phyloP scores from a whole-genome alignment of 441 rosid genomes.

The Syzygium malaccense region DNA sequence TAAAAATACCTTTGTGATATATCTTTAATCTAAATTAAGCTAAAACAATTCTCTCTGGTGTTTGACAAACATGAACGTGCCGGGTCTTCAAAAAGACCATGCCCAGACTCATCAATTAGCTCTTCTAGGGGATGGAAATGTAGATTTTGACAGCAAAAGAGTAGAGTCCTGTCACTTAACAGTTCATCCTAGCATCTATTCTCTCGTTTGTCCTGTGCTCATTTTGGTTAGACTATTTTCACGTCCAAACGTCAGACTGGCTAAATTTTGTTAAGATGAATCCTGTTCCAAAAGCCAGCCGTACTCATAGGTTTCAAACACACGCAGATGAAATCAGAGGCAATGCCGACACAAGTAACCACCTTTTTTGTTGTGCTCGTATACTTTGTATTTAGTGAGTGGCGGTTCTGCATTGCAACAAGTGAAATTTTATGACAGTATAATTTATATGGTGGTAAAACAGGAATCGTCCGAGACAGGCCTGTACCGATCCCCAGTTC shows the following conservation, averaged over 20 bases:
- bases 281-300: not conserved
- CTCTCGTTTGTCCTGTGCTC: not conserved
- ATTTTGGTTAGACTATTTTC: not conserved
- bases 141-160: not conserved
- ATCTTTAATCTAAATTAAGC: not conserved
- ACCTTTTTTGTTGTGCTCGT: not conserved
- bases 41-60: not conserved
- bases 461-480: slow-evolving; percentile 82
- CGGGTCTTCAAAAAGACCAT: not conserved
- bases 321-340: not conserved
- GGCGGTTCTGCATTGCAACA: not conserved
- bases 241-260: not conserved
- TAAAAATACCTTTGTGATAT: not conserved
- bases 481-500: slow-evolving; percentile 90
- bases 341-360: not conserved
- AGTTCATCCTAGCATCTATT: not conserved
- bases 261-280: not conserved
- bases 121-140: not conserved
- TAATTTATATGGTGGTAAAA: not conserved
- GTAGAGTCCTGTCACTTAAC: not conserved
- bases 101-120: not conserved
- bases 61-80: not conserved
- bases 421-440: not conserved
- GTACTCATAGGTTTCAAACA: not conserved
- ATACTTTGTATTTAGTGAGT: not conserved